Evolutionary conservation across 257 asterid genomes (phyloP), one percentile per base, ranked within the genome.

Genomic region (Linaria vulgaris): DNA sequence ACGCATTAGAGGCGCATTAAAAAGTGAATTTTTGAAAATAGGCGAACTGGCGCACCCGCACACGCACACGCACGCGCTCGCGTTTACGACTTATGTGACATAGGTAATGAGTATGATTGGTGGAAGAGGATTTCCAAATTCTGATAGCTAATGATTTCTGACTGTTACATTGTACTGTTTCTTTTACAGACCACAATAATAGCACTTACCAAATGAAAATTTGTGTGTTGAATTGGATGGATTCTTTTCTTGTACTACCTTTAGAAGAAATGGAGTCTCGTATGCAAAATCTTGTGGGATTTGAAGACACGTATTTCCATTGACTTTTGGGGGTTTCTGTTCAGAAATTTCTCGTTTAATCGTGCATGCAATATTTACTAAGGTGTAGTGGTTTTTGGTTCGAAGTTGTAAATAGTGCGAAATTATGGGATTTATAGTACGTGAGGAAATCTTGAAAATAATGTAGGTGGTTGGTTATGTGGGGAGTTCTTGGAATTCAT

Each of bases 91-190:
- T n/a, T n/a, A n/a, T n/a, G n/a, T n/a, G n/a, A n/a, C n/a, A n/a
- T n/a, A n/a, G n/a, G n/a, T 30, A 2, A 30, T 3, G 37, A 30
- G 37, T 30, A 2, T 34, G 41, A 34, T 3, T 34, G 41, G 41
- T 2, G 1, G 20, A 46, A 46, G 12, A 15, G 20, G n/a, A 1
- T 4, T 45, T 14, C 20, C n/a, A 20, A 45, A 13, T 15, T 47
- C 52, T 6, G 21, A 7, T 15, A 15, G 21, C 20, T 46, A 46
- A 15, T 46, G 52, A 46, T 46, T 46, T 46, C 0, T 17, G 19
- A 45, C 51, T 45, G 51, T 45, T 49, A 49, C 55, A 49, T 49
- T 19, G 25, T 44, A 44, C 49, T 12, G 17, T 44, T 44, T 44
- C 55, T 5, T 3, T 27, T 6, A 5, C 25, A 17, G 55, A 49